Base-by-base conservation (phyloP, 495 filamentous ascomycete genomes). In the Rostrohypoxylon terebratum region DNA sequence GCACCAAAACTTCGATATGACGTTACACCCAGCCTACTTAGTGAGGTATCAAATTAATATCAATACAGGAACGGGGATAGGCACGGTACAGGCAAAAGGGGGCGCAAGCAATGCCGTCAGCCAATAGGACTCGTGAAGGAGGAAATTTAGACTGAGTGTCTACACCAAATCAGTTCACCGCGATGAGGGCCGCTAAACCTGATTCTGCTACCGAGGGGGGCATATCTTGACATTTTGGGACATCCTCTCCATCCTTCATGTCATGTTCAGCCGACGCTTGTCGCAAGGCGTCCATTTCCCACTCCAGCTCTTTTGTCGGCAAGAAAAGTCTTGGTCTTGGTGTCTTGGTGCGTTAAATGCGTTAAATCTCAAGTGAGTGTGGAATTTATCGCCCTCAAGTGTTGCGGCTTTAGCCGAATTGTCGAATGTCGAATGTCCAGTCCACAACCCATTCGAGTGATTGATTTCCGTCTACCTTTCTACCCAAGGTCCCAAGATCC, bases 171-270 rank as follows among this genome's bases (percentile, higher is more conserved):
- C 55, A n/a, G 71, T 65, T 69, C 66, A 73, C 71, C 71, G 71
- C 66, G 61, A 58, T 61, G 47, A 47, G 40, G n/a, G 64, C 68
- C 75, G 72, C 75, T 77, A 77, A 75, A 72, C 75, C 72, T 21
- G 20, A 62, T 75, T 69, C 59, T 40, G 62, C 69, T 74, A 77
- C 75, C 75, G 75, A 77, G 47, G 59, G 71, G 36, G 57, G 72
- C 54, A 47, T 63, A 72, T 71, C 60, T 62, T 66, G 63, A 72
- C 69, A 63, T 38, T 66, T 66, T 54, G 60, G 66, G 66, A 71
- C 68, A 69, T 69, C 62, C 71, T 38, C 61, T 38, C 61, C 66
- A 73, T 73, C 66, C 71, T 73, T 59, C 71, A 58, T 42, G 57
- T 61, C 55, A 62, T 51, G 38, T 66, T 72, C 73, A 72, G 73